Base-by-base conservation (phyloP, 225 moss, liverwort and hornwort species). In the Neckera pumila region DNA sequence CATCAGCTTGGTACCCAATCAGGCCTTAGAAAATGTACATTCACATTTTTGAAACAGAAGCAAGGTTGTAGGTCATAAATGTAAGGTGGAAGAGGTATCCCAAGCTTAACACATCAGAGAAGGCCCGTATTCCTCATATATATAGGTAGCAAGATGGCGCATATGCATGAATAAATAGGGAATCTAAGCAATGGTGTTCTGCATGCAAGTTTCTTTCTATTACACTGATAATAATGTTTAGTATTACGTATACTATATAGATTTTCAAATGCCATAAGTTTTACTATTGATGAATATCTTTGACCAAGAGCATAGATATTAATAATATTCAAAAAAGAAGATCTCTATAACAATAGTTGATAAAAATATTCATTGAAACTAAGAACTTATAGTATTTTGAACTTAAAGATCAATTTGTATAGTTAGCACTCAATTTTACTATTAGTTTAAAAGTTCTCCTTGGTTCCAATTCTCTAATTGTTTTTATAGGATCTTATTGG, bases 181-280 rank as follows among this genome's bases (percentile, higher is more conserved):
- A 0, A 9, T 0, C 0, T 72, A 2, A 72, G 27, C 4, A 0
- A 4, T 14, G 14, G 1, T 71, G 26, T 4, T 42, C 15, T 3
- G 4, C 1, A 0, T 3, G 4, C 1, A 0, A 70, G 4, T 3
- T 8, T 2, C 23, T 0, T 42, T 26, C 3, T 15, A 0, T 15
- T 42, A 42, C 1, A 71, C 3, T 38, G 4, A 71, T 13, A 40
- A 42, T 70, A 26, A 26, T 71, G 5, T 71, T 9, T 42, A 5
- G 1, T 27, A 1, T 27, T 43, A 9, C 2, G 0, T 9, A 26
- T 10, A 43, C 16, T 3, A 8, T 19, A 27, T 16, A 16, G 43
- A 43, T 42, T 72, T 43, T 72, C 27, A 43, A 72, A 27, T 43
- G 16, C 11, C 9, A 71, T 9, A 2, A 17, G 1, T 1, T 73